Percentiles rank a stretch among this genome's conserved stretches.
These are phyloP conservation scores for Nigrograna mackinnonii DNA, from an alignment of 2,329 filamentous ascomycete species.

Conservation along the genomic window DNA sequence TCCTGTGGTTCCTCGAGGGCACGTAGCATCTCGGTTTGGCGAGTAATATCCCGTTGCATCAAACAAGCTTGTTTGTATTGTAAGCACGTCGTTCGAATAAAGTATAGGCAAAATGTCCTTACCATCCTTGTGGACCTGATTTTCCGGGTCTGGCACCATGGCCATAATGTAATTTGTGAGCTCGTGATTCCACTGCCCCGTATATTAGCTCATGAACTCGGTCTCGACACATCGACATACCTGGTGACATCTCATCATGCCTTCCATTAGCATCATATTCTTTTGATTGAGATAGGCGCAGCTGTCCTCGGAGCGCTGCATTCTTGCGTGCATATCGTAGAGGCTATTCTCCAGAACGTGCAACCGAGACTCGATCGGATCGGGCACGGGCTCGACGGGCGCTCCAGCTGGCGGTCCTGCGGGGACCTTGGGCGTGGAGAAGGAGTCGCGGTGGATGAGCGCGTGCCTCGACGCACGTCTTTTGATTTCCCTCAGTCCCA, in stretches of 20 bases:
- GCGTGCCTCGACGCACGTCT: conserved; percentile 90
- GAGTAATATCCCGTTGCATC: conserved; percentile 66
- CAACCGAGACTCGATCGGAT: conserved; percentile 76
- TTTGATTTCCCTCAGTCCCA: conserved; percentile 92
- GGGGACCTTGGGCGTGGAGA: conserved; percentile 71
- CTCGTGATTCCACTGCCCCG: conserved; percentile 76
- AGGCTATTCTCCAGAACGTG: conserved; percentile 77
- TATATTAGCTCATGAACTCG: conserved; percentile 26
- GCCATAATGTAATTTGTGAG: conserved; percentile 75
- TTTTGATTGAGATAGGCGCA: conserved; percentile 78
- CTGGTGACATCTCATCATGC: conserved; percentile 72
- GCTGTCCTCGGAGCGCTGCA: conserved; percentile 83
- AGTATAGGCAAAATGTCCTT: conserved; percentile 45
- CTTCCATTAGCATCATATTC: conserved; percentile 81
- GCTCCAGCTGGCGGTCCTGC: conserved; percentile 78
- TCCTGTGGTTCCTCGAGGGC: conserved; percentile 67
- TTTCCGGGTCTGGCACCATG: conserved; percentile 75
- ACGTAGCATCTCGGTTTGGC: conserved; percentile 63
- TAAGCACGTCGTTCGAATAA: conserved; percentile 26
- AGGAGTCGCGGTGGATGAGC: conserved; percentile 88
- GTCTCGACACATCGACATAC: conserved; percentile 44
- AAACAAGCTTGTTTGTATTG: conserved; percentile 36
- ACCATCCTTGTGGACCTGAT: conserved; percentile 81
- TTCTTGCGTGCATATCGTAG: conserved; percentile 75
- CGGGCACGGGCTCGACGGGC: conserved; percentile 80